Evolutionary conservation across 345 rosid species (phyloP), one percentile per base, ranked within the genome.

Genomic region (Moricandia moricandioides): DNA sequence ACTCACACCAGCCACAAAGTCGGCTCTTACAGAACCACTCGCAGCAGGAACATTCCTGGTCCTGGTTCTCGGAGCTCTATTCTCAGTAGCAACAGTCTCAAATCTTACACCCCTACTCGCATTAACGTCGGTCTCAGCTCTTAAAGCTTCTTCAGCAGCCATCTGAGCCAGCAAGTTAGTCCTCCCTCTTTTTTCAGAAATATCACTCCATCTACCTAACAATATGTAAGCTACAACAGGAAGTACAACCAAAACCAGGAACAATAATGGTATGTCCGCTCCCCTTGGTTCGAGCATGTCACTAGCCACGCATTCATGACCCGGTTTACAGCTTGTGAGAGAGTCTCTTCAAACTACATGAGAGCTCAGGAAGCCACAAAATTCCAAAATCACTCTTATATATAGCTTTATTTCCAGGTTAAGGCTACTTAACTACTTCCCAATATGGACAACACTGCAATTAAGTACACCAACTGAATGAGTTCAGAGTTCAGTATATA

Each of bases 251-350:
- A 91, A 80, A 77, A 88, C 86, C 72, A 91, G 82, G 82, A 91
- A 86, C 71, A 91, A 80, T 82, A 78, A 70, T 45, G 91, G 93
- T 79, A 91, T 65, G 73, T 89, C 93, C 73, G 89, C 90, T 86
- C 82, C 95, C 91, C 91, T 91, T 86, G 97, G 92, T 84, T 91
- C 89, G 54, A 91, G 97, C 97, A 91, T 91, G 89, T 85, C 90
- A 89, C 74, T 77, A 79, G 82, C 77, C 86, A 83, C 89, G 81
- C 84, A 80, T 85, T 89, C 97, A 91, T 91, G 84, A 82, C 97
- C 92, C 80, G 74, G 45, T 59, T 37, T 37, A 66, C 73, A 66
- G n/a, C 69, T 70, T 73, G 39, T 47, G 65, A 71, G 64, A 76
- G 70, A 74, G 70, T 73, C 79, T 73, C 70, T 40, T 34, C 47